Percentiles rank a stretch among this genome's conserved stretches.
Evolutionary conservation across 2,329 filamentous ascomycete genomes (phyloP).

Genomic region (Coniochaeta sp.): DNA sequence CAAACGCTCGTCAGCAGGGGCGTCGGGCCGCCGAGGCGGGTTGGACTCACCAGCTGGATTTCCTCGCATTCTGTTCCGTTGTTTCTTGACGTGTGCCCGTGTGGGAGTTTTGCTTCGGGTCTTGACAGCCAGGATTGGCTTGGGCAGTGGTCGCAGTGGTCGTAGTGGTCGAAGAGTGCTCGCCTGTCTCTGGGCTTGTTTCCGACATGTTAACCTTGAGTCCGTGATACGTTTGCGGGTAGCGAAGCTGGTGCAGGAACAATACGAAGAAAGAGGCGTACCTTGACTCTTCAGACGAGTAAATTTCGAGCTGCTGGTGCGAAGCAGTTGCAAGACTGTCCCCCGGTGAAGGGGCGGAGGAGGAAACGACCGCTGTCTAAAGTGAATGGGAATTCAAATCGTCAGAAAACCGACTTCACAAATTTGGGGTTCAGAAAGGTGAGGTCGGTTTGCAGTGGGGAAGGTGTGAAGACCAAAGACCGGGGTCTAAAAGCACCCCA

Average conservation of each 20-base stretch:
- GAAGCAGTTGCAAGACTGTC: neutral
- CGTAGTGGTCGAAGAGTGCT: neutral
- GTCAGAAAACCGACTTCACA: neutral
- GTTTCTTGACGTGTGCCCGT: neutral
- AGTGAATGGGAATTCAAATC: neutral
- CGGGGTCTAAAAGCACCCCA: neutral
- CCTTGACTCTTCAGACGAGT: neutral
- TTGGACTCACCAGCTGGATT: neutral
- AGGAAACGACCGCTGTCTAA: neutral
- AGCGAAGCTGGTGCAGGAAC: neutral
- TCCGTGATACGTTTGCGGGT: too few relatives aligned
- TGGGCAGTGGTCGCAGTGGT: too few relatives aligned
- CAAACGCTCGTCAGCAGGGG: neutral
- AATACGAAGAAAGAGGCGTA: neutral
- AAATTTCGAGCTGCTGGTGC: neutral
- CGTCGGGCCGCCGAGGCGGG: neutral
- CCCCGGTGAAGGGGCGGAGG: neutral
- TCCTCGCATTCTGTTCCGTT: neutral
- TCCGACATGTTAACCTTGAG: neutral
- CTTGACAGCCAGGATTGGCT: neutral
- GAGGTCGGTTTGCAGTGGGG: neutral
- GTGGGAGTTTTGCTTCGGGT: neutral
- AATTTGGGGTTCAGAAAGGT: neutral
- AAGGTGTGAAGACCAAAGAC: neutral
- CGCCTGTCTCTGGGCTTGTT: neutral